Percentiles rank a stretch among this genome's conserved stretches.
These are phyloP conservation scores for Eucommia ulmoides DNA, from an alignment of 257 asterid genomes.

Conservation along the genomic window DNA sequence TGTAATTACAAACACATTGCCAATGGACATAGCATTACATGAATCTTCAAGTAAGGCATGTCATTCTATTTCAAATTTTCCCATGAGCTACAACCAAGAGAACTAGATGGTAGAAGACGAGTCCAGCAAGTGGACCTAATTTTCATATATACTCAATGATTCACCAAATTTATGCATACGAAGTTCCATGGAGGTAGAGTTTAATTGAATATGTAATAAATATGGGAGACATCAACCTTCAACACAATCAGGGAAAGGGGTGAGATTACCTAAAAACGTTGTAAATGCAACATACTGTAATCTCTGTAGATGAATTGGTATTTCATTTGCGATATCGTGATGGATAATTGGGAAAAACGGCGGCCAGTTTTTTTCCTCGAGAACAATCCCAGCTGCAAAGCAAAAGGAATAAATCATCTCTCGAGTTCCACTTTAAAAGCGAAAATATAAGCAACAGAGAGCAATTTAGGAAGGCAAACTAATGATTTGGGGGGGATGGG, in stretches of 20 bases:
- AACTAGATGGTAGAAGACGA: too few relatives aligned
- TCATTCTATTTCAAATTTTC: background rate
- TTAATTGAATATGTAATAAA: background rate
- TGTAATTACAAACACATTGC: too few relatives aligned
- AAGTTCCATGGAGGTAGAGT: background rate
- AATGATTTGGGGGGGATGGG: background rate
- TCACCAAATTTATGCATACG: background rate
- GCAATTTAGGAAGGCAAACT: background rate
- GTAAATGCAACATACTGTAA: slow-evolving; percentile 21
- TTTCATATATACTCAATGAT: too few relatives aligned
- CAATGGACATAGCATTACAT: too few relatives aligned
- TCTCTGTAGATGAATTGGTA: slow-evolving; percentile 15
- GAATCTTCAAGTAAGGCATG: background rate
- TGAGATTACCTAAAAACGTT: slow-evolving; percentile 11
- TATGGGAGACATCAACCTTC: background rate
- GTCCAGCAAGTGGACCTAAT: background rate
- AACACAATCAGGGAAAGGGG: background rate
- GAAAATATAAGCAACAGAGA: too few relatives aligned
- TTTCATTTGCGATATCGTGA: slow-evolving; percentile 15
- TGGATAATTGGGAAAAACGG: slow-evolving; percentile 15
- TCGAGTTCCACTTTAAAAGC: too few relatives aligned
- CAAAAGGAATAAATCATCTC: too few relatives aligned
- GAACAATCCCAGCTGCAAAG: slow-evolving; percentile 54
- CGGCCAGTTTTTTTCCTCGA: slow-evolving; percentile 19
- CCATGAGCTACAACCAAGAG: too few relatives aligned